Evolutionary conservation across 169 alveolate species (phyloP).

Genomic region (Cardiosporidium cionae): DNA sequence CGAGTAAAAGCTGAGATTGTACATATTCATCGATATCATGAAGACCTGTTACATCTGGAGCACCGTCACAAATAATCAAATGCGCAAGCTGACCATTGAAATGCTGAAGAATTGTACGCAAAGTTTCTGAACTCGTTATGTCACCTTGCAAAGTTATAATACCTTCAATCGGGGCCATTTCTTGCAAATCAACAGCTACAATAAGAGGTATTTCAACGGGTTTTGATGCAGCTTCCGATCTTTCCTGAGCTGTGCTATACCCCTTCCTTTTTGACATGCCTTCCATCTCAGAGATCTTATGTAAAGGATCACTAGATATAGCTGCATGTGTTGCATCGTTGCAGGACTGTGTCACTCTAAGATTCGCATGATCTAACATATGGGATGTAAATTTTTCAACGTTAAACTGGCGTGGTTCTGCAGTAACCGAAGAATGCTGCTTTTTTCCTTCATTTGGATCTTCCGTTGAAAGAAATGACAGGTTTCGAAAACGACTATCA

Average conservation of each 20-base stretch:
- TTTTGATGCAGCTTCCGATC: conserved; percentile 23
- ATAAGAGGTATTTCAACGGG: conserved; percentile 60
- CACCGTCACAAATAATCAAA: conserved; percentile 94
- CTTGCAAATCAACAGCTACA: conserved; percentile 92
- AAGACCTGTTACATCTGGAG: conserved; percentile 95
- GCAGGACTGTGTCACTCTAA: too few relatives aligned
- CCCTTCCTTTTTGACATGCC: background rate
- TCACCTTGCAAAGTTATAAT: conserved; percentile 90
- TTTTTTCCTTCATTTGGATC: too few relatives aligned
- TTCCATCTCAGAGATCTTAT: background rate
- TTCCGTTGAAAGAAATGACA: too few relatives aligned
- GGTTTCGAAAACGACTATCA: too few relatives aligned
- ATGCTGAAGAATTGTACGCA: conserved; percentile 40
- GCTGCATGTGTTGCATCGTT: too few relatives aligned
- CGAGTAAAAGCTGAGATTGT: conserved; percentile 84
- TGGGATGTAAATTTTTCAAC: too few relatives aligned
- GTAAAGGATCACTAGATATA: too few relatives aligned
- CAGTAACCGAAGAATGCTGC: too few relatives aligned
- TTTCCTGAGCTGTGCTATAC: background rate
- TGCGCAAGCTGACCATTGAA: conserved; percentile 70
- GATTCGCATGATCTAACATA: too few relatives aligned
- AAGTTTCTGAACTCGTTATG: conserved; percentile 64
- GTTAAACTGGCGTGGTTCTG: too few relatives aligned
- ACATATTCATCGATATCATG: conserved; percentile 69
- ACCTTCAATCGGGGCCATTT: conserved; percentile 90